Base-by-base conservation (phyloP, 2,329 filamentous ascomycete genomes). In the Penicillium sp. region DNA sequence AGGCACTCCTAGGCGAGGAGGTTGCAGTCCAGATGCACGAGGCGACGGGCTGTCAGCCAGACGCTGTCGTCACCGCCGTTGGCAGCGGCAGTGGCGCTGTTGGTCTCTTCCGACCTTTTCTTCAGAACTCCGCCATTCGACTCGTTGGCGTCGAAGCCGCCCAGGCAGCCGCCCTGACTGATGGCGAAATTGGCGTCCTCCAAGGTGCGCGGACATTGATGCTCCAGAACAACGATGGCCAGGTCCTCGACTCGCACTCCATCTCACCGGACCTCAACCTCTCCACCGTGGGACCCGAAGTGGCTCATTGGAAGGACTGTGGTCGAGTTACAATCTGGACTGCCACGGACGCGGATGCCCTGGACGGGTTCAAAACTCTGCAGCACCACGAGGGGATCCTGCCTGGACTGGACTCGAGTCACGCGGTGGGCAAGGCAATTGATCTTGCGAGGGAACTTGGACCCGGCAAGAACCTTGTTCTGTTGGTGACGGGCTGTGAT, bases 181-280 rank as follows among this genome's bases (percentile, higher is more conserved):
- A 51, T 10, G 53, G 53, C 7, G 42, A 42, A 1, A 14, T 56
- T 4, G 53, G 53, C 2, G 53, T 56, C 16, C 51, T 56, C 11
- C 51, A 56, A n/a, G 53, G 53, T 25, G 45, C 53, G n/a, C 49
- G 50, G 7, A 56, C 53, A 14, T 38, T 53, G 8, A 42, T 56
- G 37, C 50, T 56, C 19, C 53, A 56, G 40, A 48, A 48, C n/a
- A 4, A 38, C 3, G 47, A 56, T 26, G 53, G 53, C 2, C 53
- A 56, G 33, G 47, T 56, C 26, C 31, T 48, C 21, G 53, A 56
- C 23, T 53, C 51, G 6, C 37, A 53, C 19, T 56, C 53, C 2
- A 54, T 56, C 32, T 56, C 53, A 7, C 53, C 51, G 29, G 53
- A 56, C 31, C 41, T 56, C 49, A 54, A 54, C 19, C 29, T 56